These are phyloP conservation scores for Calendula officinalis DNA, from an alignment of 129 eudicot genomes.

Conservation along the genomic window DNA sequence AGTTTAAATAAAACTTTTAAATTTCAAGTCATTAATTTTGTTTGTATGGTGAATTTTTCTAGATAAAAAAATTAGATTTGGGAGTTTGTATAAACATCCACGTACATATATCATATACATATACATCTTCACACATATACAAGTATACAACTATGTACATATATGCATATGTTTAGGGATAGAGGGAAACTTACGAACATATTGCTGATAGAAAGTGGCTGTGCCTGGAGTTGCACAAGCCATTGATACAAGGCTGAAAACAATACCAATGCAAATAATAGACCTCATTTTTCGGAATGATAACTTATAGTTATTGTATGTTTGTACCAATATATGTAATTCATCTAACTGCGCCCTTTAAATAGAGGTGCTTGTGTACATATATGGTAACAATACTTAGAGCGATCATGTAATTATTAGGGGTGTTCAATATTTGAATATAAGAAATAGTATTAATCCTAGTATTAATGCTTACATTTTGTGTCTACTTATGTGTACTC, in stretches of 20 bases:
- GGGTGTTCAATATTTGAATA: too few relatives aligned
- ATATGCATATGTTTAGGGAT: too few relatives aligned
- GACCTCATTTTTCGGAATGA: slow-evolving; percentile 4
- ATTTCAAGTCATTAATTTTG: too few relatives aligned
- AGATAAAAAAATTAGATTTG: too few relatives aligned
- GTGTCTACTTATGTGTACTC: too few relatives aligned
- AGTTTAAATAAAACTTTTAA: too few relatives aligned
- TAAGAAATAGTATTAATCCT: too few relatives aligned
- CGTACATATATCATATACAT: too few relatives aligned
- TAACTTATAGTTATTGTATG: background rate
- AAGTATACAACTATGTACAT: background rate
- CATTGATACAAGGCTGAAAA: slow-evolving; percentile 21
- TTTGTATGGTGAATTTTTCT: too few relatives aligned
- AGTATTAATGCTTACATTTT: too few relatives aligned
- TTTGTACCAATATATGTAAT: background rate
- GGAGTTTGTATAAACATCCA: too few relatives aligned
- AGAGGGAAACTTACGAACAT: slow-evolving; percentile 34
- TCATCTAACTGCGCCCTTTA: background rate
- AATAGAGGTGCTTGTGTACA: background rate
- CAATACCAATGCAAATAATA: background rate
- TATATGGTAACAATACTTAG: background rate
- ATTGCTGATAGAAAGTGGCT: slow-evolving; percentile 39
- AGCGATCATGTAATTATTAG: too few relatives aligned
- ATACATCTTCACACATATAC: background rate
- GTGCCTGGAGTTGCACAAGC: slow-evolving; percentile 35